These are phyloP conservation scores for Pachysolen tannophilus DNA, from an alignment of 805 yeast species.

Conservation along the genomic window DNA sequence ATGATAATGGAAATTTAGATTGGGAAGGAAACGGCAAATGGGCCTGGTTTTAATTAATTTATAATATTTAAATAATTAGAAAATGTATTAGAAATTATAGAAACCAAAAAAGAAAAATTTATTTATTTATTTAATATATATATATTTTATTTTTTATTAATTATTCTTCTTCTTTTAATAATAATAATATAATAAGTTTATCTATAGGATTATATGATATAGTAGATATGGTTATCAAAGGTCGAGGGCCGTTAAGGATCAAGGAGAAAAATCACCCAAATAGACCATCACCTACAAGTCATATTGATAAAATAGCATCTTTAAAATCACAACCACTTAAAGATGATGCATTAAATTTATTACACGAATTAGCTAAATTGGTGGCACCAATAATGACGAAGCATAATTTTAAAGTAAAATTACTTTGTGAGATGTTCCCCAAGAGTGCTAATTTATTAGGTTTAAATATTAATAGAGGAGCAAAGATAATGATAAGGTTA, in stretches of 20 bases:
- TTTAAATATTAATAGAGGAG: slow-evolving; percentile 73
- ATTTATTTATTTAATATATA: too few relatives aligned
- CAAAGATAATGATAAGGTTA: slow-evolving; percentile 62
- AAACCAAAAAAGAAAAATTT: too few relatives aligned
- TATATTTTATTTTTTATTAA: too few relatives aligned
- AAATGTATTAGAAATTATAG: too few relatives aligned
- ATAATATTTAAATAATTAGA: too few relatives aligned
- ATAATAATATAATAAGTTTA: too few relatives aligned
- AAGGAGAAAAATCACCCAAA: too few relatives aligned
- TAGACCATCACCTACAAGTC: slow-evolving; percentile 24
- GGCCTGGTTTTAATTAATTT: slow-evolving; percentile 20
- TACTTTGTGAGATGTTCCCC: slow-evolving; percentile 78
- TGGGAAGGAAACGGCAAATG: slow-evolving; percentile 21
- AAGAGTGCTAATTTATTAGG: slow-evolving; percentile 60
- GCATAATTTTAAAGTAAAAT: slow-evolving; percentile 55
- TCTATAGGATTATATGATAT: too few relatives aligned
- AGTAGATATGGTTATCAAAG: too few relatives aligned
- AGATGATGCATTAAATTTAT: slow-evolving; percentile 47
- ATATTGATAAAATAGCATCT: slow-evolving; percentile 30
- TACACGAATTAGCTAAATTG: slow-evolving; percentile 59
- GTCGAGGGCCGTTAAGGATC: too few relatives aligned
- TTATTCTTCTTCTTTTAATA: too few relatives aligned
- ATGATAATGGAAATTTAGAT: slow-evolving; percentile 9
- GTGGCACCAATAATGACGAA: slow-evolving; percentile 77
- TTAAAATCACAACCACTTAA: slow-evolving; percentile 34